These are phyloP conservation scores for Claviceps sp. DNA, from an alignment of 2,329 filamentous ascomycete genomes.

Conservation along the genomic window DNA sequence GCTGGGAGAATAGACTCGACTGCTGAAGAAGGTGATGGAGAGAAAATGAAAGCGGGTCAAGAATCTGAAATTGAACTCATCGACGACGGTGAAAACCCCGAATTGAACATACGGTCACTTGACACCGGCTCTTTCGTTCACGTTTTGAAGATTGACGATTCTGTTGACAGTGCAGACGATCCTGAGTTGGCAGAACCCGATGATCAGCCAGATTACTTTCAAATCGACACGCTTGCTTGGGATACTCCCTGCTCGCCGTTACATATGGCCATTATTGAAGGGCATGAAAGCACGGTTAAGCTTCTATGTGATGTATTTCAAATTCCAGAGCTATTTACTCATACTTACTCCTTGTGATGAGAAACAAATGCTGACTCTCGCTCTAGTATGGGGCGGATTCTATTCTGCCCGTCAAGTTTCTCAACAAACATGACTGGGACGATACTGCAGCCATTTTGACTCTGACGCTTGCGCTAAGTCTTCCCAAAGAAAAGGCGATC, in stretches of 20 bases:
- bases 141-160: conserved; percentile 33
- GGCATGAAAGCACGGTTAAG: conserved; percentile 55
- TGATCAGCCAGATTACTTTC: conserved; percentile 65
- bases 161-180: conserved; percentile 16
- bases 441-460: conserved; percentile 52
- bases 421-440: conserved; percentile 29
- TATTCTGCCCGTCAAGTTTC: conserved; percentile 58
- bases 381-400: conserved; percentile 65
- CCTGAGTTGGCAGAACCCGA: conserved; percentile 39
- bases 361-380: neutral
- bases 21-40: conserved; percentile 3
- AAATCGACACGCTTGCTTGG: conserved; percentile 70
- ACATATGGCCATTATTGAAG: conserved; percentile 65
- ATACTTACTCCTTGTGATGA: neutral
- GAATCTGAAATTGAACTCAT: conserved; percentile 32
- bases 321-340: neutral
- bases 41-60: conserved; percentile 10
- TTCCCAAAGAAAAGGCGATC: conserved; percentile 49
- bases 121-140: conserved; percentile 67
- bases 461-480: conserved; percentile 50
- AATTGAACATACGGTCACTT: conserved; percentile 37
- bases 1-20: neutral
- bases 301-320: conserved; percentile 45
- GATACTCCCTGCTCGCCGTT: conserved; percentile 61
- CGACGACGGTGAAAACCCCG: conserved; percentile 32